These are phyloP conservation scores for Calocybe cyanea DNA, from an alignment of 768 basidiomycete genomes.

Conservation along the genomic window DNA sequence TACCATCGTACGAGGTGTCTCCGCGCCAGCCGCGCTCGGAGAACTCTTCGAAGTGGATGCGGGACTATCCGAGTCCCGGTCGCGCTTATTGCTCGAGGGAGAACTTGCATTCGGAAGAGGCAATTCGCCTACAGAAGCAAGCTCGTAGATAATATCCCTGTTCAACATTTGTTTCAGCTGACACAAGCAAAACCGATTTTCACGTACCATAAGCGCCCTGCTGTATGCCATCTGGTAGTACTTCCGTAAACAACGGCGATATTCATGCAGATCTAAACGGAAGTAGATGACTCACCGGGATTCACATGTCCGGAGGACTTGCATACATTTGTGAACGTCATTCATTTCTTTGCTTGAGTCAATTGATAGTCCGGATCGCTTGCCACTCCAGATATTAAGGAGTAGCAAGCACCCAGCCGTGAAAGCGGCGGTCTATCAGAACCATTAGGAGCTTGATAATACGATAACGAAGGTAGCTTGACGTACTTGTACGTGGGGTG, in stretches of 20 bases:
- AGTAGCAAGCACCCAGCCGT: conserved; percentile 55
- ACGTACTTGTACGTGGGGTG: conserved; percentile 34
- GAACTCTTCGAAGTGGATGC: conserved; percentile 16
- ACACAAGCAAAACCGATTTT: conserved; percentile 1
- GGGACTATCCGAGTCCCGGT: conserved; percentile 55
- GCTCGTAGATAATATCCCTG: conserved; percentile 72
- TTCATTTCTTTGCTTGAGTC: conserved; percentile 54
- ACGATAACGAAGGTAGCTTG: conserved; percentile 3
- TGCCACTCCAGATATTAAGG: conserved; percentile 65
- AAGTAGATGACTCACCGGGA: conserved; percentile 18
- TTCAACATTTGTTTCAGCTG: background rate
- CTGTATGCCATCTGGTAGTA: conserved; percentile 32
- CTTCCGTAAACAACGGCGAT: background rate
- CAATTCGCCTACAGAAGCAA: conserved; percentile 68
- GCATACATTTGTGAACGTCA: conserved; percentile 67
- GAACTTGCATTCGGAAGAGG: conserved; percentile 60
- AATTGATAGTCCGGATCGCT: conserved; percentile 40
- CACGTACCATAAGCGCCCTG: conserved; percentile 41
- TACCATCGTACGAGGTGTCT: conserved; percentile 30
- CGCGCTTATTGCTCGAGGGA: conserved; percentile 52
- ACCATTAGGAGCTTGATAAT: background rate
- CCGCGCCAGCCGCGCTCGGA: conserved; percentile 6
- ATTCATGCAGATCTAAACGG: background rate
- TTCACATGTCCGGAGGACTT: conserved; percentile 42
- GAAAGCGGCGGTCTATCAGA: conserved; percentile 35